phyloP scores from a whole-genome alignment of 1,139 yeast genomes.

The Lodderomyces pseudojiufengensis region DNA sequence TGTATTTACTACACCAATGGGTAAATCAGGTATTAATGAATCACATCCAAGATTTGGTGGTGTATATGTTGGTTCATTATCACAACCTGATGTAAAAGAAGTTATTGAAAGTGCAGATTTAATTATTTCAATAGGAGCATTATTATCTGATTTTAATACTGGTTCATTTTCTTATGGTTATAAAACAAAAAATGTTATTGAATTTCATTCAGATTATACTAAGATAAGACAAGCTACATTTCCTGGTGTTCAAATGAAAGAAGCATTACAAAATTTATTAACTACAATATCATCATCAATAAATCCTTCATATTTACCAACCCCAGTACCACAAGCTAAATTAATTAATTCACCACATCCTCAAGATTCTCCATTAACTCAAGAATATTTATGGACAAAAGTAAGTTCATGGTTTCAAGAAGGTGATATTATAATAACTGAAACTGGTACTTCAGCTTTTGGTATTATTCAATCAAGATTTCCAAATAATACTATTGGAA shows the following conservation, averaged over 20 bases:
- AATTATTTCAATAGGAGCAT: conserved; percentile 74
- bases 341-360: conserved; percentile 28
- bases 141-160: conserved; percentile 85
- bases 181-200: conserved; percentile 75
- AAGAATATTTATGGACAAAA: conserved; percentile 80
- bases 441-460: conserved; percentile 89
- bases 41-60: conserved; percentile 69
- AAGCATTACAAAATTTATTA: conserved; percentile 51
- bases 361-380: conserved; percentile 43
- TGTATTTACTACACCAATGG: conserved; percentile 87
- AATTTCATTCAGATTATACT: conserved; percentile 84
- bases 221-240: conserved; percentile 73
- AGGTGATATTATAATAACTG: conserved; percentile 80
- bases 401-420: conserved; percentile 70
- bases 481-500: conserved; percentile 72
- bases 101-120: conserved; percentile 77
- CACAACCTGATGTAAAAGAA: conserved; percentile 71
- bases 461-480: conserved; percentile 78
- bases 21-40: conserved; percentile 70
- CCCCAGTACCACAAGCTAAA: conserved; percentile 44
- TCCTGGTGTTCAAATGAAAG: conserved; percentile 80
- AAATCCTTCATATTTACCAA: conserved; percentile 36
- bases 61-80: conserved; percentile 81
- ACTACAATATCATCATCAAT: conserved; percentile 30
- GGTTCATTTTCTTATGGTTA: conserved; percentile 86